Conservation (phyloP, 2,329 filamentous ascomycete species). For the Magnaporthales sp. region DNA sequence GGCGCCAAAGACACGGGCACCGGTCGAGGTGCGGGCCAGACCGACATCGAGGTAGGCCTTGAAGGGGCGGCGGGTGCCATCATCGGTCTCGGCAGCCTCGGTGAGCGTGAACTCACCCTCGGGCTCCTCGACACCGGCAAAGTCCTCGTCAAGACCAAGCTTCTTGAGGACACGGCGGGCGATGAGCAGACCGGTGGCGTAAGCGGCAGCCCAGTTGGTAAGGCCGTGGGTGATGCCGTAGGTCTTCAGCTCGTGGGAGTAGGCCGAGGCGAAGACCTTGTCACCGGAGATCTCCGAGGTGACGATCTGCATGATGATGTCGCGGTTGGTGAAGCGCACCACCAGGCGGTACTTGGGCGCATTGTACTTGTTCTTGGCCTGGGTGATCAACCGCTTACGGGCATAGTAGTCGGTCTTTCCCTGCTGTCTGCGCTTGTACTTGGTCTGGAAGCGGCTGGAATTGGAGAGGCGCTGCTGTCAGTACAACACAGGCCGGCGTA, state of each 20-base stretch:
- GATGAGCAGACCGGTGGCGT: conserved; percentile 92
- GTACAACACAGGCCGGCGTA: not conserved
- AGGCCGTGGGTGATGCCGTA: conserved; percentile 98
- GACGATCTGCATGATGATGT: conserved; percentile 98
- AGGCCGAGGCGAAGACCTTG: conserved; percentile 90
- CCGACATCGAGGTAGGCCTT: conserved; percentile 98
- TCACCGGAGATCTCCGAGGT: conserved; percentile 93
- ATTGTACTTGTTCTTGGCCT: conserved; percentile 99
- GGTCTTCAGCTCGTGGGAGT: conserved; percentile 94
- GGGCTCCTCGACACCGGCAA: conserved; percentile 92
- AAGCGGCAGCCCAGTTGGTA: conserved; percentile 99
- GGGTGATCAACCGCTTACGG: conserved; percentile 97
- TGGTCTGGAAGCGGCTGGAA: conserved; percentile 97
- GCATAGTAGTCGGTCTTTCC: conserved; percentile 99
- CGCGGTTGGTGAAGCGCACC: conserved; percentile 98
- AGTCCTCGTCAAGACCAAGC: conserved; percentile 88
- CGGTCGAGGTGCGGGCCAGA: conserved; percentile 93
- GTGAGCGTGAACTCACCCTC: conserved; percentile 95
- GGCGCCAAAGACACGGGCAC: conserved; percentile 97
- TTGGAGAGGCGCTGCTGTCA: conserved; percentile 5
- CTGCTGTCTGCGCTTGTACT: conserved; percentile 93
- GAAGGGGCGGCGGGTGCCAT: conserved; percentile 89
- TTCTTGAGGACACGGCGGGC: conserved; percentile 96
- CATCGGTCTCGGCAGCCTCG: conserved; percentile 84
- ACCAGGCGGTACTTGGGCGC: conserved; percentile 99